Conservation (phyloP, 441 rosid species). For the Gossypium laxum region DNA sequence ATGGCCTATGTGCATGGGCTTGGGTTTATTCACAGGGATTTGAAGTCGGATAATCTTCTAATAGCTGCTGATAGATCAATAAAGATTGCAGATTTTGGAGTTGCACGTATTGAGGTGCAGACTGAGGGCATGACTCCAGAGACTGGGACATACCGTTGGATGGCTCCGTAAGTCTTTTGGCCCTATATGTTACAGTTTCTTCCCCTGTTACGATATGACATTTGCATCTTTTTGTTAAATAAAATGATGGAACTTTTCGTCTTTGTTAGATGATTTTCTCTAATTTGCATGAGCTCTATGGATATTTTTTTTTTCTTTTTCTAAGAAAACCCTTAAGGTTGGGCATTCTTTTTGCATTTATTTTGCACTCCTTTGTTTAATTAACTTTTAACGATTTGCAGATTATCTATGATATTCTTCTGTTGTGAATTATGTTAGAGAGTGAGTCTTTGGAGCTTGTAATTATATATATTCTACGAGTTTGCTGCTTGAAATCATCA, state of each 20-base stretch:
- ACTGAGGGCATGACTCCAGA: conserved; percentile 98
- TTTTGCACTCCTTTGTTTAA: background rate
- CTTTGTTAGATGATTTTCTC: background rate
- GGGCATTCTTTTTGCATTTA: background rate
- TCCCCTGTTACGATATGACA: background rate
- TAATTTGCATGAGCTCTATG: background rate
- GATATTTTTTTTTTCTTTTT: background rate
- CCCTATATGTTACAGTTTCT: background rate
- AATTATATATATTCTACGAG: background rate
- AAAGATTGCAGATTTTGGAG: conserved; percentile 94
- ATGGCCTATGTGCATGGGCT: conserved; percentile 88
- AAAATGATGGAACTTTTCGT: background rate
- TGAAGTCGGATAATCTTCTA: conserved; percentile 86
- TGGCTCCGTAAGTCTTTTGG: conserved; percentile 84
- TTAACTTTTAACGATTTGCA: background rate
- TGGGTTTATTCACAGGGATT: conserved; percentile 73
- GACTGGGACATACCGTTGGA: conserved; percentile 97
- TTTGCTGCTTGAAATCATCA: background rate
- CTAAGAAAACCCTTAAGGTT: background rate
- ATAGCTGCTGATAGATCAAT: conserved; percentile 78
- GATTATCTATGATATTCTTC: background rate
- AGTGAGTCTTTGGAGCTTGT: background rate
- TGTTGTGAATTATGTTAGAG: conserved; percentile 4
- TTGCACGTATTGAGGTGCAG: conserved; percentile 92
- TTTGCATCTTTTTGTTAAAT: background rate